Conservation (phyloP, 495 filamentous ascomycete species). For the Tuber aestivum region DNA sequence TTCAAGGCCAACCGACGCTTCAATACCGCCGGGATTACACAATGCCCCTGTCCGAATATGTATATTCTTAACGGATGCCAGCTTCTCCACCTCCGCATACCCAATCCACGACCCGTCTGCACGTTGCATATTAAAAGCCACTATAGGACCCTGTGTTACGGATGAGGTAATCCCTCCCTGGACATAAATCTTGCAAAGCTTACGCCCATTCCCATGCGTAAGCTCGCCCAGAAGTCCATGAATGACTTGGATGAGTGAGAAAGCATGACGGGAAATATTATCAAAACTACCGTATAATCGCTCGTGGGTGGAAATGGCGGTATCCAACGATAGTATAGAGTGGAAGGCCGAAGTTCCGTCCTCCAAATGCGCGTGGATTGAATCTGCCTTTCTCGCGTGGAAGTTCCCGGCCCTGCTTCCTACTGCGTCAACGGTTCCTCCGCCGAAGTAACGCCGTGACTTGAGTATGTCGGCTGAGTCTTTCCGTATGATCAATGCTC, state of each 20-base stretch:
- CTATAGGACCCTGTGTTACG: conserved; percentile 62
- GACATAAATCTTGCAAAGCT: conserved; percentile 44
- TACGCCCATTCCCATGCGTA: conserved; percentile 60
- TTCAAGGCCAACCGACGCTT: conserved; percentile 59
- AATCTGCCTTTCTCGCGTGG: conserved; percentile 65
- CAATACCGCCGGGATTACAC: conserved; percentile 86
- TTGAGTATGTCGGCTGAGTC: conserved; percentile 54
- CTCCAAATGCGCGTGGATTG: conserved; percentile 75
- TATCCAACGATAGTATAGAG: conserved; percentile 72
- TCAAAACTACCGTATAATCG: conserved; percentile 65
- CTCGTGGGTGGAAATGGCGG: conserved; percentile 63
- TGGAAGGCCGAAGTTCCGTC: conserved; percentile 89
- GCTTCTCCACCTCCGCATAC: conserved; percentile 75
- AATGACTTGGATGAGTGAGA: conserved; percentile 56
- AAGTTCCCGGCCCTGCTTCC: conserved; percentile 57
- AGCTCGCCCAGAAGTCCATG: conserved; percentile 55
- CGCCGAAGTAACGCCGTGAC: conserved; percentile 75
- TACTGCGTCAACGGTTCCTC: conserved; percentile 87
- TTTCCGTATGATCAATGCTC: conserved; percentile 77
- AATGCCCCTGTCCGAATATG: conserved; percentile 79
- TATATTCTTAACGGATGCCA: conserved; percentile 69
- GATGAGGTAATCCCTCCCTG: conserved; percentile 35
- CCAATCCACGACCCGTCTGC: conserved; percentile 65
- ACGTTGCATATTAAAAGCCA: conserved; percentile 76
- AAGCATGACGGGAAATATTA: conserved; percentile 67